phyloP scores from a whole-genome alignment of 345 rosid species.

The Capsella bursapastoris region DNA sequence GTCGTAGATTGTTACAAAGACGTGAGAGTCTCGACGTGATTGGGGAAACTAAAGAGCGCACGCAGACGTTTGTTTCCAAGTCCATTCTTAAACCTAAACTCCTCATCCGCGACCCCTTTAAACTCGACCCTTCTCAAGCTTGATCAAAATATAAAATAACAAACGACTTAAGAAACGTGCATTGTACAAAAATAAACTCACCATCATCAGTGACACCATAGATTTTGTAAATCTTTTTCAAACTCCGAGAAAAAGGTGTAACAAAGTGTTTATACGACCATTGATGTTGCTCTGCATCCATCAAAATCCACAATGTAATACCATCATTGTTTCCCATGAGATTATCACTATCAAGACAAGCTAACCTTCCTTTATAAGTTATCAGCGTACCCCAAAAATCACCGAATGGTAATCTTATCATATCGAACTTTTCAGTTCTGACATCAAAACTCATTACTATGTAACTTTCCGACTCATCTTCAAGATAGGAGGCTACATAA shows the following conservation, averaged over 20 bases:
- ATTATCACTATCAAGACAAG: neutral
- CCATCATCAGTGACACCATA: constrained; percentile 13
- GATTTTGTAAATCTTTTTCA: neutral
- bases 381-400: neutral
- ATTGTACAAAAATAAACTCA: constrained; percentile 11
- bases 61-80: constrained; percentile 3
- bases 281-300: neutral
- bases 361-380: constrained; percentile 6
- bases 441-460: constrained; percentile 25
- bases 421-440: constrained; percentile 1
- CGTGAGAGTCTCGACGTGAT: constrained; percentile 10
- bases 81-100: constrained; percentile 12
- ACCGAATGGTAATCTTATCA: neutral
- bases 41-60: neutral
- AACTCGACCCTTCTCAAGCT: neutral
- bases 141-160: constrained; percentile 9
- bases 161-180: neutral
- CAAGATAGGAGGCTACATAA: neutral
- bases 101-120: neutral
- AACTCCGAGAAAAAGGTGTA: neutral
- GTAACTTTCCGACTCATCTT: neutral
- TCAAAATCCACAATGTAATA: neutral
- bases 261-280: neutral
- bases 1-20: neutral
- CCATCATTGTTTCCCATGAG: neutral